Percentiles rank a stretch among this genome's conserved stretches.
phyloP scores from a whole-genome alignment of 1,139 yeast genomes.

The Hyphopichia wangnamkhiaoensis region DNA sequence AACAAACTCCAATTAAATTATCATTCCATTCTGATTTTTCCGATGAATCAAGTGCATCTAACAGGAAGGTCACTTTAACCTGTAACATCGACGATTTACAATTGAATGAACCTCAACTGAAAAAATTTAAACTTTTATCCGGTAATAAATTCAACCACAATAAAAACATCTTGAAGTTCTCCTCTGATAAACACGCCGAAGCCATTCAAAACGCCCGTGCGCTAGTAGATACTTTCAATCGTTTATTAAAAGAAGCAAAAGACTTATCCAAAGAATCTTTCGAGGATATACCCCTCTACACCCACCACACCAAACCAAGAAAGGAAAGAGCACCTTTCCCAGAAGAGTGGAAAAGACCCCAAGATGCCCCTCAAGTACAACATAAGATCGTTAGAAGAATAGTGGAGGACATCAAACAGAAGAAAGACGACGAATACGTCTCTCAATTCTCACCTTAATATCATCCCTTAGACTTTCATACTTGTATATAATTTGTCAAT shows the following conservation, averaged over 20 bases:
- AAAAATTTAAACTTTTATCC: constrained; percentile 76
- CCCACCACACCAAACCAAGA: constrained; percentile 60
- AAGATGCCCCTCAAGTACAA: constrained; percentile 54
- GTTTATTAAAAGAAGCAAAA: constrained; percentile 65
- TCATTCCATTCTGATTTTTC: constrained; percentile 75
- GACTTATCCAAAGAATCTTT: constrained; percentile 59
- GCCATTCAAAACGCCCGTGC: constrained; percentile 85
- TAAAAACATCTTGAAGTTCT: constrained; percentile 60
- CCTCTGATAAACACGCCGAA: constrained; percentile 64
- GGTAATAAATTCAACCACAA: constrained; percentile 74
- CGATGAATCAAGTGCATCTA: constrained; percentile 66
- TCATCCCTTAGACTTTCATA: too few species aligned
- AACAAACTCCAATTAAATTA: constrained; percentile 60
- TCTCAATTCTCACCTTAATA: constrained; percentile 25
- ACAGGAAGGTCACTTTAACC: constrained; percentile 65
- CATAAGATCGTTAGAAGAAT: constrained; percentile 34
- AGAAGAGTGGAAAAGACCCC: constrained; percentile 80
- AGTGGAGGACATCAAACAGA: constrained; percentile 34
- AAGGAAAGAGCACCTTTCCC: constrained; percentile 62
- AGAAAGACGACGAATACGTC: constrained; percentile 36
- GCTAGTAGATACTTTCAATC: constrained; percentile 63
- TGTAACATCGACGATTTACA: constrained; percentile 57
- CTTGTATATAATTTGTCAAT: too few species aligned
- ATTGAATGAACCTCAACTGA: constrained; percentile 54
- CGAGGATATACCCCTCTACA: constrained; percentile 79